Conservation (phyloP, 768 basidiomycete genomes). For the Mycena vulgaris region DNA sequence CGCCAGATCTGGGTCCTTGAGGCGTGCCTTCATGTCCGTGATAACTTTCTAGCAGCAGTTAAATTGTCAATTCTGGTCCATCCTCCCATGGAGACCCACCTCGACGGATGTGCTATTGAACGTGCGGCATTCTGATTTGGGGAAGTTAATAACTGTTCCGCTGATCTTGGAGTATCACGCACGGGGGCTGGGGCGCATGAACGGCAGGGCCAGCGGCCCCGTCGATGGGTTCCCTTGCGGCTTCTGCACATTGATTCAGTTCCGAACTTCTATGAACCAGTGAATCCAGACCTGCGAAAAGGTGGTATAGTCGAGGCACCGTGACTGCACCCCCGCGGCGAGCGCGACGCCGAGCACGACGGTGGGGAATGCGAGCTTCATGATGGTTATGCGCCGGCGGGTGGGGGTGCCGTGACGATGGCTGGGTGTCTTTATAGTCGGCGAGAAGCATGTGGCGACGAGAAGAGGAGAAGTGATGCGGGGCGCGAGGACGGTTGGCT, state of each 20-base stretch:
- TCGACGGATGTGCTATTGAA: slow-evolving; percentile 85
- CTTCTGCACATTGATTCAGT: slow-evolving; percentile 60
- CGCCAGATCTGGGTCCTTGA: slow-evolving; percentile 85
- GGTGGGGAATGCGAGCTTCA: slow-evolving; percentile 16
- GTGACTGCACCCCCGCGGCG: slow-evolving; percentile 42
- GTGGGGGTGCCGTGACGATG: not conserved
- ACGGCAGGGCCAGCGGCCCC: slow-evolving; percentile 76
- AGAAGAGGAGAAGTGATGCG: no score
- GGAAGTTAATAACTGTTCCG: no score
- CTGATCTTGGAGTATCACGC: no score
- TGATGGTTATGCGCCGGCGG: slow-evolving; percentile 11
- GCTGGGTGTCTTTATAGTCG: not conserved
- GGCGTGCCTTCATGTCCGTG: slow-evolving; percentile 75
- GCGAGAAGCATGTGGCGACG: no score
- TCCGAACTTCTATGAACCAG: no score
- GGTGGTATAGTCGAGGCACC: slow-evolving; percentile 63
- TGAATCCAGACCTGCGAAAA: slow-evolving; percentile 27
- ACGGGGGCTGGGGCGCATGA: slow-evolving; percentile 70
- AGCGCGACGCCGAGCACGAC: slow-evolving; percentile 27
- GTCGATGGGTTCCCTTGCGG: slow-evolving; percentile 74
- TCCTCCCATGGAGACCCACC: no score
- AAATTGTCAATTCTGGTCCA: no score
- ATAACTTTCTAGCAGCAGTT: slow-evolving; percentile 90
- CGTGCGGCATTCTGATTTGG: slow-evolving; percentile 79
- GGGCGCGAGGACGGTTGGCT: no score